Percentiles rank a stretch among this genome's conserved stretches.
phyloP scores from a whole-genome alignment of 306 rosid genomes.

The Abrus precatorius region DNA sequence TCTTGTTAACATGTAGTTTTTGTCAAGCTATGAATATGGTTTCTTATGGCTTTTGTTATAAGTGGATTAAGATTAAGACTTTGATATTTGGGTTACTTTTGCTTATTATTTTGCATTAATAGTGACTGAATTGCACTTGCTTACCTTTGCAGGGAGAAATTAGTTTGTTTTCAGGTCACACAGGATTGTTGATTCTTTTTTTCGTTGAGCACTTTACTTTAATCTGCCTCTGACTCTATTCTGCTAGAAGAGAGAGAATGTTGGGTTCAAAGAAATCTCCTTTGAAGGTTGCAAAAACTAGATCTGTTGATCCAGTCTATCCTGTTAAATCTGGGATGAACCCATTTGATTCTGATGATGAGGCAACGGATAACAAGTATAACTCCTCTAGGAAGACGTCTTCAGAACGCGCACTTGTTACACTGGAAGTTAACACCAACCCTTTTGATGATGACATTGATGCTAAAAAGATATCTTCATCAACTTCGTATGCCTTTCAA shows the following conservation, averaged over 20 bases:
- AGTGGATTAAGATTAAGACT: slow-evolving; percentile 21
- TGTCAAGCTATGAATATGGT: not conserved
- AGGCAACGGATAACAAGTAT: slow-evolving; percentile 48
- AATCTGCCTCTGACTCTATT: slow-evolving; percentile 15
- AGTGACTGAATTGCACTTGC: slow-evolving; percentile 34
- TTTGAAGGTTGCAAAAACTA: slow-evolving; percentile 61
- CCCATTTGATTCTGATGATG: slow-evolving; percentile 75
- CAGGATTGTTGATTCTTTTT: slow-evolving; percentile 26
- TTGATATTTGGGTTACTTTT: slow-evolving; percentile 33
- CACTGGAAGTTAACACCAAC: slow-evolving; percentile 62
- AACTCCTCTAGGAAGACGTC: slow-evolving; percentile 59
- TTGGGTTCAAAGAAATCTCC: slow-evolving; percentile 82
- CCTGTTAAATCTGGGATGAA: slow-evolving; percentile 62
- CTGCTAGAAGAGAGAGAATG: slow-evolving; percentile 57
- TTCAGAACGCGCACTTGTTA: slow-evolving; percentile 59
- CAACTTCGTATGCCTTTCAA: slow-evolving; percentile 44
- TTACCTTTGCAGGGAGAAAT: slow-evolving; percentile 67
- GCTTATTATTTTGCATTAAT: slow-evolving; percentile 14
- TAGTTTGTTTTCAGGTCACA: slow-evolving; percentile 35
- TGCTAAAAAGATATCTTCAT: slow-evolving; percentile 56
- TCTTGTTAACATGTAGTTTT: not conserved
- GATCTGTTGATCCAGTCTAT: slow-evolving; percentile 56
- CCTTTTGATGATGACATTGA: slow-evolving; percentile 79
- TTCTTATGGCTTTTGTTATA: slow-evolving; percentile 42
- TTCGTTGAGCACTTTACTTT: slow-evolving; percentile 32